Evolutionary conservation across 108 stramenopile species (phyloP), one percentile per base, ranked within the genome.

Genomic region (Discostella pseudostelligera): DNA sequence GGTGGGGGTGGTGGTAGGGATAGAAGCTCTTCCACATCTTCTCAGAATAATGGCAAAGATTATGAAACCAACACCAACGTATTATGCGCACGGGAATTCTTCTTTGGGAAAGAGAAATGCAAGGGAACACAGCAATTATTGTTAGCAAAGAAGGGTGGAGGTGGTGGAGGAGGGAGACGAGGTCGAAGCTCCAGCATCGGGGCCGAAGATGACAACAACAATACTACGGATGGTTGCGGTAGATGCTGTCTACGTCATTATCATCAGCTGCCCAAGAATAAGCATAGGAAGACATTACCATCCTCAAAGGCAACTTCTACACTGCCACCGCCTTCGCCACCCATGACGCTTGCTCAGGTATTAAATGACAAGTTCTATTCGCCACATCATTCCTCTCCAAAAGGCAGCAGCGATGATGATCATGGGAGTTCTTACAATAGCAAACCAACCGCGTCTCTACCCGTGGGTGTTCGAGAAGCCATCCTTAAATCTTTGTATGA

Each of bases 81-180:
- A 37, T 40, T 76, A 14, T 76, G 74, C 39, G 55, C 62, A 20
- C 60, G 62, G 56, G 74, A 76, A 36, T 76, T 76, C 51, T 76
- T 61, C 44, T 68, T 68, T 51, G 67, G 74, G 2, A 57, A 45
- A 64, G 74, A 76, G 16, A 56, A 62, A 5, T 63, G 74, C 45
- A 28, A 45, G 20, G 45, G 43, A 29, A 51, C 59, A 39, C 32
- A 32, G 32, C 16, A 35, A 4, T 16, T 7, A n/a, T 25, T 17
- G 22, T 36, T 9, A 1, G 17, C 28, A 25, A 26, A 56, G 5
- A 0, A 22, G 26, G 39, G 21, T 8, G 46, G 58, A 8, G 56
- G 19, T 19, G 49, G 55, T 0, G n/a, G 54, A 13, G 67, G 67
- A 0, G 35, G 62, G n/a, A 44, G 67, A n/a, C 53, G 60, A 44